Evolutionary conservation across 345 rosid genomes (phyloP), one percentile per base, ranked within the genome.

Genomic region (Eutrema heterophyllum): DNA sequence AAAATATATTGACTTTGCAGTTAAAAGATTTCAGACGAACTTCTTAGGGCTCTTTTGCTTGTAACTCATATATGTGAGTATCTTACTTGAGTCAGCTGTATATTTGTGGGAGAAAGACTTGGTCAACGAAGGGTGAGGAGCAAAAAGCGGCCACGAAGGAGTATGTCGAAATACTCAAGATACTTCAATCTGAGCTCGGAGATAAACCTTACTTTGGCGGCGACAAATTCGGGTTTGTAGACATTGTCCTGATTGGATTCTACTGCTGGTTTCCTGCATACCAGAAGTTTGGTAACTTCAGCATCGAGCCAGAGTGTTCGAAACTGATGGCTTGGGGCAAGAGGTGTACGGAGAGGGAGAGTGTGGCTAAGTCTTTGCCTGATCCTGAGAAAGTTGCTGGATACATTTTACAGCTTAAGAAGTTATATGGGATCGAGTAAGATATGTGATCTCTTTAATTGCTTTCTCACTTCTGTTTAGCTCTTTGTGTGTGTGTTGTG

Each of bases 191-290:
- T 35, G 77, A 64, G 64, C 71, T 73, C 1, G 71, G 71, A 63
- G 71, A 73, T 10, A 73, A 73, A 38, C 64, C 71, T 54, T 73
- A 64, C 66, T 73, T 73, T 64, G 48, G 39, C 1, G 71, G 71
- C 2, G 6, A 65, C 36, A 11, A 1, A 7, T 65, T 73, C 11
- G 71, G 71, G 8, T 65, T 54, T 35, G 1, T 73, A 65, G 77
- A 65, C 50, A 65, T 73, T 54, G 65, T 11, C 1, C 4, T 73
- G 41, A 73, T 65, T 54, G 63, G 69, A 44, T 69, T 15, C 66
- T 61, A 69, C 13, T 55, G 65, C 16, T 73, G 78, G 71, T 73
- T 73, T 36, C 71, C 48, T 3, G 50, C 52, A 3, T 59, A 48
- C 29, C 49, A 71, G 61, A 71, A 21, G 11, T 48, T 48, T 50